Percentiles rank a stretch among this genome's conserved stretches.
Evolutionary conservation across 768 basidiomycete species (phyloP).

Genomic region (Hydnum rufescens): DNA sequence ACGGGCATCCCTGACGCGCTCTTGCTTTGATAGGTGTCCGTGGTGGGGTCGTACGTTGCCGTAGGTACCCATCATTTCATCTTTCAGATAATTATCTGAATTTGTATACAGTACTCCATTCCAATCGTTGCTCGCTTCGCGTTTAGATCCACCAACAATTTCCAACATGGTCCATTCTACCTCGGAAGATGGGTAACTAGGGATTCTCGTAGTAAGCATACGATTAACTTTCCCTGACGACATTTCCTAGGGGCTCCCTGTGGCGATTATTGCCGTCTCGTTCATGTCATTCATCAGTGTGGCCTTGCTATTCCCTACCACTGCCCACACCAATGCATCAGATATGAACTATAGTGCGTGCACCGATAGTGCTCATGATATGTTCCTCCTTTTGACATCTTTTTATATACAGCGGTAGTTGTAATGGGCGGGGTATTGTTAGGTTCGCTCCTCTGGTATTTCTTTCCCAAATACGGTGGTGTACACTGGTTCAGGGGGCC

Average conservation of each 20-base stretch:
- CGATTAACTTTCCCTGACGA: neutral
- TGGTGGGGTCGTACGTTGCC: conserved; percentile 29
- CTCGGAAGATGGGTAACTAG: conserved; percentile 25
- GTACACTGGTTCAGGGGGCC: too few species aligned
- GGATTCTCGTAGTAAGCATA: neutral
- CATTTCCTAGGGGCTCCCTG: conserved; percentile 26
- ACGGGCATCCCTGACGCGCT: too few species aligned
- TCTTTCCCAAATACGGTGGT: too few species aligned
- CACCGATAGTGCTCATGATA: too few species aligned
- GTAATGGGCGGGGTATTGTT: too few species aligned
- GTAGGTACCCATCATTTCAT: conserved; percentile 3
- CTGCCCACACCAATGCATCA: conserved; percentile 24
- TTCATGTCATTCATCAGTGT: conserved; percentile 50
- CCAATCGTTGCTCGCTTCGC: conserved; percentile 31
- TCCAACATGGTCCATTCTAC: conserved; percentile 34
- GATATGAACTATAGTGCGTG: conserved; percentile 42
- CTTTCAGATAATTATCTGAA: neutral
- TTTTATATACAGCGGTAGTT: too few species aligned
- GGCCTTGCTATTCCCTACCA: conserved; percentile 44
- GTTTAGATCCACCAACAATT: conserved; percentile 20
- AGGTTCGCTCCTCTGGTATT: too few species aligned
- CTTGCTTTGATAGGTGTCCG: too few species aligned
- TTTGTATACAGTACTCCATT: conserved; percentile 21
- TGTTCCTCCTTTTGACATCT: too few species aligned
- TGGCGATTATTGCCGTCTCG: conserved; percentile 31